phyloP scores from a whole-genome alignment of 202 grass and related monocot genomes.

The Setaria viridis region DNA sequence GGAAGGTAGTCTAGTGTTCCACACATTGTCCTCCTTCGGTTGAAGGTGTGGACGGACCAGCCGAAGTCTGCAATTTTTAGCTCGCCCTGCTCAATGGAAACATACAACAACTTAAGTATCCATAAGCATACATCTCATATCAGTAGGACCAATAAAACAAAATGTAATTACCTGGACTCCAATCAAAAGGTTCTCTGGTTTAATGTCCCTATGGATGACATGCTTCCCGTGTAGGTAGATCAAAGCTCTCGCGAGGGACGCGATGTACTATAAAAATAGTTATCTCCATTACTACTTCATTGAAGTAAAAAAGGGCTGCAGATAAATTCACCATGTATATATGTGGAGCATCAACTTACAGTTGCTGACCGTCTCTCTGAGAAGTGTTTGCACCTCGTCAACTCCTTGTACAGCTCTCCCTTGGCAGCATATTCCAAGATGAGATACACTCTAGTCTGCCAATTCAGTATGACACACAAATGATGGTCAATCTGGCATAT shows the following conservation, averaged over 20 bases:
- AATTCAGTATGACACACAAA: conserved; percentile 33
- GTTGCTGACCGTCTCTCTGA: conserved; percentile 82
- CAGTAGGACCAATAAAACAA: conserved; percentile 2
- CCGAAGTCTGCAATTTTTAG: conserved; percentile 97
- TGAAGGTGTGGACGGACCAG: conserved; percentile 94
- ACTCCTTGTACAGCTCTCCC: conserved; percentile 93
- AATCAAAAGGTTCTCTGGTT: conserved; percentile 92
- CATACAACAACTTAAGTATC: conserved; percentile 28
- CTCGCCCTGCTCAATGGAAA: conserved; percentile 63
- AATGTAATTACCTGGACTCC: conserved; percentile 63
- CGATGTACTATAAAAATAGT: conserved; percentile 71
- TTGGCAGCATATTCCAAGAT: conserved; percentile 96
- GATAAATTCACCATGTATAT: conserved; percentile 18
- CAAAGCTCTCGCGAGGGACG: conserved; percentile 75
- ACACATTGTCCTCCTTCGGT: conserved; percentile 85
- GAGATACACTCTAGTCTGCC: conserved; percentile 81
- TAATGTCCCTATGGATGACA: conserved; percentile 93
- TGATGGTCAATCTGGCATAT: conserved; percentile 10
- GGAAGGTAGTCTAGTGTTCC: conserved; percentile 95
- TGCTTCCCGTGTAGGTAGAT: conserved; percentile 97
- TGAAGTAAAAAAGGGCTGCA: not conserved
- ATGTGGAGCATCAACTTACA: conserved; percentile 52
- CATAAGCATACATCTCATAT: not conserved
- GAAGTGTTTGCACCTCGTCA: conserved; percentile 89
- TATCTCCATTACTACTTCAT: conserved; percentile 30